Percentiles rank a stretch among this genome's conserved stretches.
phyloP scores from a whole-genome alignment of 2,329 filamentous ascomycete species.

The Hymenotorrendiella dingleyae region DNA sequence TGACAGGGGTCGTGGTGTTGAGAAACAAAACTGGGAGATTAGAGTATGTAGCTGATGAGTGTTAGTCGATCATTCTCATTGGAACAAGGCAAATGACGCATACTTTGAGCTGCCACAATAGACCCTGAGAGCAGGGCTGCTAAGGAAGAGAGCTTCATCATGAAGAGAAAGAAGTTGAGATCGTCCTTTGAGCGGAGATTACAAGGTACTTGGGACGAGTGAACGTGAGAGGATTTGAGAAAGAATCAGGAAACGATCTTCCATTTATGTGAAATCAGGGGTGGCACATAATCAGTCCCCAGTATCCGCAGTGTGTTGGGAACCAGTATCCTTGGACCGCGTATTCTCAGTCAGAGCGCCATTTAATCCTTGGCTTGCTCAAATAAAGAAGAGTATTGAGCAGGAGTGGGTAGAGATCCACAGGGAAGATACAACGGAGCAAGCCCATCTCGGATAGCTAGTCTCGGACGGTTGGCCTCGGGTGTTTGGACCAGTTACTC shows the following conservation, averaged over 20 bases:
- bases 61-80: neutral
- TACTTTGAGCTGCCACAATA: constrained; percentile 1
- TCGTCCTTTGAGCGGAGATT: neutral
- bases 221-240: neutral
- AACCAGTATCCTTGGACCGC: too few species aligned
- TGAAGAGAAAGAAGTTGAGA: neutral
- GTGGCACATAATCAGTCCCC: too few species aligned
- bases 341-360: neutral
- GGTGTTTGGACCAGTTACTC: too few species aligned
- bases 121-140: neutral
- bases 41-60: neutral
- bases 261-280: neutral
- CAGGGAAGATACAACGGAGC: too few species aligned
- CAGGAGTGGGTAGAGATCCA: too few species aligned
- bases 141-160: neutral
- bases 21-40: neutral
- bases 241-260: neutral
- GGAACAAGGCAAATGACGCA: neutral
- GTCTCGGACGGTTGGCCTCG: too few species aligned
- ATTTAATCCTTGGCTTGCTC: neutral
- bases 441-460: too few species aligned
- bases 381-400: neutral
- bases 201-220: too few species aligned
- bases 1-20: neutral
- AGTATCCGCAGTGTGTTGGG: too few species aligned